Evolutionary conservation across 2,329 filamentous ascomycete species (phyloP).

Genomic region (Penicillium palitans): DNA sequence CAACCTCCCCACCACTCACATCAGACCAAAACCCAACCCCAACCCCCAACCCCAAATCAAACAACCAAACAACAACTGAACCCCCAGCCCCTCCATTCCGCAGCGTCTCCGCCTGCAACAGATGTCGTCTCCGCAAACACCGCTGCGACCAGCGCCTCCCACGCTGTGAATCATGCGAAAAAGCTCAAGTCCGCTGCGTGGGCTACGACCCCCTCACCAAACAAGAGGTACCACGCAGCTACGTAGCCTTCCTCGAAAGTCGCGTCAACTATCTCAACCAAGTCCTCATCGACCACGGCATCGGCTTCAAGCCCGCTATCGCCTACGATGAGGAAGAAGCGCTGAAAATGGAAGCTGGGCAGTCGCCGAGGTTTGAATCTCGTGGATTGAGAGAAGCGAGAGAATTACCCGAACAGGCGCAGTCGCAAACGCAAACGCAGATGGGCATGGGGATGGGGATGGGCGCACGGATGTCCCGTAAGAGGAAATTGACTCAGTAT

Average conservation of each 20-base stretch:
- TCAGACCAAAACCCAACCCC: neutral
- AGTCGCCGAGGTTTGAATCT: neutral
- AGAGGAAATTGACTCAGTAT: neutral
- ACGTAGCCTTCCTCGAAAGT: constrained; percentile 82
- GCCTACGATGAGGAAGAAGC: constrained; percentile 55
- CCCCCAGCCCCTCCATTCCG: constrained; percentile 52
- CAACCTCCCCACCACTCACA: neutral
- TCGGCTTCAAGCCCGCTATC: constrained; percentile 65
- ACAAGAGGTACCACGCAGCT: constrained; percentile 77
- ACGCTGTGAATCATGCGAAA: constrained; percentile 79
- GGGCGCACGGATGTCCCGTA: neutral
- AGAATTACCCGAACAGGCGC: neutral
- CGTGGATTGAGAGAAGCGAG: neutral
- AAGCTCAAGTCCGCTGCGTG: constrained; percentile 78
- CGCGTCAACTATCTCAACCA: constrained; percentile 73
- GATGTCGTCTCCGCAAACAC: constrained; percentile 80
- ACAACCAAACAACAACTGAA: neutral
- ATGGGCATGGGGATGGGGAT: neutral
- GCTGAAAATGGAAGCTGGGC: neutral
- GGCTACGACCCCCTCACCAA: constrained; percentile 92
- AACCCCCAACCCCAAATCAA: neutral
- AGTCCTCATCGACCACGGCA: constrained; percentile 62
- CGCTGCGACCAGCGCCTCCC: constrained; percentile 82
- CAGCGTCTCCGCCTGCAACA: constrained; percentile 82
- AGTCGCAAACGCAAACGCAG: neutral